Evolutionary conservation across 257 asterid genomes (phyloP).

Genomic region (Cordia subcordata): DNA sequence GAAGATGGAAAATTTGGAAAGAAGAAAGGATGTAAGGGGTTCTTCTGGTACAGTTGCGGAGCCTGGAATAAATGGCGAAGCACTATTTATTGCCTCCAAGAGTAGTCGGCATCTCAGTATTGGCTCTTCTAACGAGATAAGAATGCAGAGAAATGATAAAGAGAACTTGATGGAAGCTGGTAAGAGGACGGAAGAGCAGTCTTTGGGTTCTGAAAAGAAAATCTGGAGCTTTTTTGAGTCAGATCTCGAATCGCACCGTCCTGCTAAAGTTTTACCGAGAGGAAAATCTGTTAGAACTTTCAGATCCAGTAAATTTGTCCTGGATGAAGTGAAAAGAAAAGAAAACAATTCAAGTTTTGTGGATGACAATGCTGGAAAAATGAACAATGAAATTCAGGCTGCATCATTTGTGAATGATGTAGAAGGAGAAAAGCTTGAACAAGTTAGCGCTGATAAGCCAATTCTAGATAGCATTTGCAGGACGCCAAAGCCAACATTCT

Average conservation of each 20-base stretch:
- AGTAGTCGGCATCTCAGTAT: conserved; percentile 18
- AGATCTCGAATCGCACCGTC: conserved; percentile 29
- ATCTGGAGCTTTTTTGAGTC: conserved; percentile 24
- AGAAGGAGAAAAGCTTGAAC: conserved; percentile 20
- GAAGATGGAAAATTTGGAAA: conserved; percentile 22
- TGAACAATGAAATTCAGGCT: conserved; percentile 19
- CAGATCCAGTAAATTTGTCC: conserved; percentile 28
- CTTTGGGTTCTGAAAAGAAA: conserved; percentile 27
- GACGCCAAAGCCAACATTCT: conserved; percentile 35
- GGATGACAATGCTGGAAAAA: conserved; percentile 23
- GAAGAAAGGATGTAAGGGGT: conserved; percentile 15
- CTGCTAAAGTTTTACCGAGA: conserved; percentile 35
- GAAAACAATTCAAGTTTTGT: conserved; percentile 18
- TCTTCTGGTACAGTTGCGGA: conserved; percentile 19
- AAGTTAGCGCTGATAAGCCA: conserved; percentile 14
- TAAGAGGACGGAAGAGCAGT: conserved; percentile 25
- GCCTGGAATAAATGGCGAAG: conserved; percentile 20
- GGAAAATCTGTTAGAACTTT: conserved; percentile 82
- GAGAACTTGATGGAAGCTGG: conserved; percentile 11
- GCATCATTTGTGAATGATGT: conserved; percentile 16
- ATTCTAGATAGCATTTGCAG: conserved; percentile 22
- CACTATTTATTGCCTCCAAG: conserved; percentile 13
- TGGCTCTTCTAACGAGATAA: conserved; percentile 36
- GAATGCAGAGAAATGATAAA: conserved; percentile 17
- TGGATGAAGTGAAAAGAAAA: conserved; percentile 22